Percentiles rank a stretch among this genome's conserved stretches.
Conservation (phyloP, 768 basidiomycete species). For the Dentipellis sp. region DNA sequence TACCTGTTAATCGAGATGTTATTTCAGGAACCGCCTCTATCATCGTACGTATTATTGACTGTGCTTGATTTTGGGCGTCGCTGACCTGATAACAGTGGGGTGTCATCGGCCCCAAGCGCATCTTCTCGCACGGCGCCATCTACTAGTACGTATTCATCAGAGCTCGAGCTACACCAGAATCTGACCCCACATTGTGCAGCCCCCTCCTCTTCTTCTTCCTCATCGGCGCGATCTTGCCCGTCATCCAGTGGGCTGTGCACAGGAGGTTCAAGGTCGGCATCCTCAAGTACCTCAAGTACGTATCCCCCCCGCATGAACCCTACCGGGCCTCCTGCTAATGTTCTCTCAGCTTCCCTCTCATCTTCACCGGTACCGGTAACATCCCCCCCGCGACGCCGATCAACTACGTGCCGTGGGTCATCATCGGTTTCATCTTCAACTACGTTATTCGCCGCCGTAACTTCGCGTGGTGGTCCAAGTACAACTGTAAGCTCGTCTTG, state of each 20-base stretch:
- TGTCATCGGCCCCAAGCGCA: conserved; percentile 66
- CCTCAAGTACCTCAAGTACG: conserved; percentile 47
- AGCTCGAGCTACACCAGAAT: neutral
- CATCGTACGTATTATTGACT: conserved; percentile 22
- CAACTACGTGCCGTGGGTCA: conserved; percentile 29
- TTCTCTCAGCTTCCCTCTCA: conserved; percentile 21
- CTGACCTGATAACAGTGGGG: conserved; percentile 26
- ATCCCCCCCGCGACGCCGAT: conserved; percentile 36
- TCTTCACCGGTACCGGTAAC: conserved; percentile 26
- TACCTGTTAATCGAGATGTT: neutral
- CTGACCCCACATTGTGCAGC: neutral
- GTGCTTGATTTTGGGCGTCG: neutral
- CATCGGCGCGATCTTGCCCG: conserved; percentile 56
- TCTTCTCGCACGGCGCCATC: conserved; percentile 52
- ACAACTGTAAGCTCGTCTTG: conserved; percentile 22
- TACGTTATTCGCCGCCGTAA: conserved; percentile 12
- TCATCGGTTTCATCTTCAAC: conserved; percentile 35
- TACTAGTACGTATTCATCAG: neutral
- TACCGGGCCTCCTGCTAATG: no score
- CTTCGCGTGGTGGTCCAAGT: conserved; percentile 24
- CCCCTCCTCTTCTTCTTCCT: conserved; percentile 67
- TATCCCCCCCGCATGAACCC: conserved; percentile 11
- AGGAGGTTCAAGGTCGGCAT: conserved; percentile 25
- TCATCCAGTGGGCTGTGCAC: conserved; percentile 31
- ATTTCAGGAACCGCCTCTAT: conserved; percentile 51